Percentiles rank a stretch among this genome's conserved stretches.
Evolutionary conservation across 2,329 filamentous ascomycete genomes (phyloP).

Genomic region (Cladophialophora exuberans): DNA sequence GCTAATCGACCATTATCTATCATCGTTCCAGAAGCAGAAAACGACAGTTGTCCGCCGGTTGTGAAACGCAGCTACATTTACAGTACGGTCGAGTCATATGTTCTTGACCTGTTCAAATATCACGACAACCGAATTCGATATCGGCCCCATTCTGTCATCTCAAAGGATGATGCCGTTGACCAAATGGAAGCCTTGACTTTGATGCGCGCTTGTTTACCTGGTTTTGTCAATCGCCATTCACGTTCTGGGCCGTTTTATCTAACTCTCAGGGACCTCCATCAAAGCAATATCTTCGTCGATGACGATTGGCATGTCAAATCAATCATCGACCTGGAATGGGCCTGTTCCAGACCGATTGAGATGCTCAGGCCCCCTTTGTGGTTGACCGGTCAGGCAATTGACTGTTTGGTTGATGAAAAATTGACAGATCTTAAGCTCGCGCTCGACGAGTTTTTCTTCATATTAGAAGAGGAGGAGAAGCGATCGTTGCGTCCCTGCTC

Average conservation of each 20-base stretch:
- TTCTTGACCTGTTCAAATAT: constrained; percentile 34
- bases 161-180: constrained; percentile 17
- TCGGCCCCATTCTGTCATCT: constrained; percentile 35
- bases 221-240: constrained; percentile 37
- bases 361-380: constrained; percentile 34
- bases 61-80: constrained; percentile 35
- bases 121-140: constrained; percentile 36
- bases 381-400: constrained; percentile 20
- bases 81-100: constrained; percentile 33
- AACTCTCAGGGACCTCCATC: constrained; percentile 46
- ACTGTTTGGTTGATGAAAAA: constrained; percentile 17
- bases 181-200: constrained; percentile 35
- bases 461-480: constrained; percentile 13
- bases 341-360: constrained; percentile 38
- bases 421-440: constrained; percentile 9
- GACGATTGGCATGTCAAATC: constrained; percentile 40
- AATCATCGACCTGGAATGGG: constrained; percentile 43
- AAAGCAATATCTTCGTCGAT: constrained; percentile 39
- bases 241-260: constrained; percentile 42
- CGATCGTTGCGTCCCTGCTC: background rate
- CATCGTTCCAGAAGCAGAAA: constrained; percentile 34
- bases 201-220: constrained; percentile 36
- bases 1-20: constrained; percentile 36
- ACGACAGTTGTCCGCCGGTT: constrained; percentile 33
- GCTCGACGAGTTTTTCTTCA: constrained; percentile 14